These are phyloP conservation scores for Ophiostoma sp. DNA, from an alignment of 2,329 filamentous ascomycete genomes.

Conservation along the genomic window DNA sequence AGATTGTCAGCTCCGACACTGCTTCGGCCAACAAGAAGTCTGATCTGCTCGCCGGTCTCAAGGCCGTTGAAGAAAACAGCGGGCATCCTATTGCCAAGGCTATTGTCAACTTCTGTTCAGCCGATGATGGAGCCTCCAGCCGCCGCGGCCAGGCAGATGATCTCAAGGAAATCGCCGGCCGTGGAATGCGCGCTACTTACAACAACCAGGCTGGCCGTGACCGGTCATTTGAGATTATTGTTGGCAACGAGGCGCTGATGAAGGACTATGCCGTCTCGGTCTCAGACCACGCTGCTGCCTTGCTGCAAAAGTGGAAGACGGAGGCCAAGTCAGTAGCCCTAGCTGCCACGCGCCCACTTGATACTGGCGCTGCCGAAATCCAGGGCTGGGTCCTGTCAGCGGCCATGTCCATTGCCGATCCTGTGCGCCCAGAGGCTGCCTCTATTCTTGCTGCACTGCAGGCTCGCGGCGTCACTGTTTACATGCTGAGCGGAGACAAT, in stretches of 20 bases:
- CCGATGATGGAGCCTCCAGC: constrained; percentile 22
- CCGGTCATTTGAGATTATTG: constrained; percentile 48
- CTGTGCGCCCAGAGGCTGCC: constrained; percentile 67
- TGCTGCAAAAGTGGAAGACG: constrained; percentile 53
- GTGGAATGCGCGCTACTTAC: constrained; percentile 60
- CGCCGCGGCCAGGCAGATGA: constrained; percentile 34
- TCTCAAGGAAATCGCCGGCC: constrained; percentile 65
- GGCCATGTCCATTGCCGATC: constrained; percentile 72
- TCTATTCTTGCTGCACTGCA: constrained; percentile 61
- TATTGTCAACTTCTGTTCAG: constrained; percentile 56
- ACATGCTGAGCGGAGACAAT: constrained; percentile 93
- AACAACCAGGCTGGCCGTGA: constrained; percentile 18
- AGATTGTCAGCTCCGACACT: background rate
- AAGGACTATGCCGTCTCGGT: constrained; percentile 42
- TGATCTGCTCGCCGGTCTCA: constrained; percentile 49
- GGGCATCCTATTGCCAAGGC: constrained; percentile 71
- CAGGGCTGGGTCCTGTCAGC: constrained; percentile 50
- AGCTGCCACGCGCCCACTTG: constrained; percentile 42
- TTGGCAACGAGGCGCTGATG: constrained; percentile 72
- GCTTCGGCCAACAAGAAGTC: background rate
- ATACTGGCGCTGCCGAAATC: background rate
- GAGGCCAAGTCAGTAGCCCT: constrained; percentile 61
- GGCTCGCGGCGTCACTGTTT: constrained; percentile 64
- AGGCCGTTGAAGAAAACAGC: constrained; percentile 63
- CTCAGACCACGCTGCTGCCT: constrained; percentile 33